Evolutionary conservation across 495 filamentous ascomycete species (phyloP).

Genomic region (Aspergillus sclerotiicarbonarius): DNA sequence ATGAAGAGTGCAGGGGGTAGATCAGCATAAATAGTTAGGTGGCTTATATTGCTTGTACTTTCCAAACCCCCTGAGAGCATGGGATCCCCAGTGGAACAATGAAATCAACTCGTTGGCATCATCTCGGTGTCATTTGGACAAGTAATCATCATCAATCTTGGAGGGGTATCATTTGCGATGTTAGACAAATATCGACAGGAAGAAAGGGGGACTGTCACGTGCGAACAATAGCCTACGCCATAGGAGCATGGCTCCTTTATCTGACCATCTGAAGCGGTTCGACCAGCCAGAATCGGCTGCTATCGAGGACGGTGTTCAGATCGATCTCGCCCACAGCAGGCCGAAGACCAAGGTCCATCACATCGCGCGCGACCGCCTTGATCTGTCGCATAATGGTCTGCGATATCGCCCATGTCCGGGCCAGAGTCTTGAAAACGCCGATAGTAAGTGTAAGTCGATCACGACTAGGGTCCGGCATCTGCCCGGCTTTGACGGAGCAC

Average conservation of each 20-base stretch:
- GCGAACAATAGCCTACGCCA: not conserved
- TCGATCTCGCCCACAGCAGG: constrained; percentile 44
- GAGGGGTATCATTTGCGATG: constrained; percentile 7
- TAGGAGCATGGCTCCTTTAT: not conserved
- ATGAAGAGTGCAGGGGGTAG: too few species aligned
- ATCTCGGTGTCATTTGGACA: not conserved
- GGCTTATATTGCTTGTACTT: too few species aligned
- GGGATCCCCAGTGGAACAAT: not conserved
- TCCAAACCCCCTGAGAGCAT: not conserved
- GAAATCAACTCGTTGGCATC: not conserved
- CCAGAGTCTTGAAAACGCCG: constrained; percentile 74
- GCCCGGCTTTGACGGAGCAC: constrained; percentile 68
- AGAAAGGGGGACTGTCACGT: not conserved
- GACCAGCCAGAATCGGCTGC: constrained; percentile 38
- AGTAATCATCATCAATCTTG: constrained; percentile 4
- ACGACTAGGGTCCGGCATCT: constrained; percentile 67
- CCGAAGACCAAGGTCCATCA: constrained; percentile 45
- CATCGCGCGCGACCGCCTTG: constrained; percentile 47
- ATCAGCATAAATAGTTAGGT: too few species aligned
- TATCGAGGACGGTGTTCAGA: constrained; percentile 38
- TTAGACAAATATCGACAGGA: constrained; percentile 5
- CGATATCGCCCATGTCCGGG: constrained; percentile 75
- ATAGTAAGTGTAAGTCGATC: constrained; percentile 79
- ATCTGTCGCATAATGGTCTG: constrained; percentile 72
- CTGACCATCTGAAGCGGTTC: constrained; percentile 5